Percentiles rank a stretch among this genome's conserved stretches.
phyloP scores from a whole-genome alignment of 2,329 filamentous ascomycete species.

The Penicillium sumatraense region DNA sequence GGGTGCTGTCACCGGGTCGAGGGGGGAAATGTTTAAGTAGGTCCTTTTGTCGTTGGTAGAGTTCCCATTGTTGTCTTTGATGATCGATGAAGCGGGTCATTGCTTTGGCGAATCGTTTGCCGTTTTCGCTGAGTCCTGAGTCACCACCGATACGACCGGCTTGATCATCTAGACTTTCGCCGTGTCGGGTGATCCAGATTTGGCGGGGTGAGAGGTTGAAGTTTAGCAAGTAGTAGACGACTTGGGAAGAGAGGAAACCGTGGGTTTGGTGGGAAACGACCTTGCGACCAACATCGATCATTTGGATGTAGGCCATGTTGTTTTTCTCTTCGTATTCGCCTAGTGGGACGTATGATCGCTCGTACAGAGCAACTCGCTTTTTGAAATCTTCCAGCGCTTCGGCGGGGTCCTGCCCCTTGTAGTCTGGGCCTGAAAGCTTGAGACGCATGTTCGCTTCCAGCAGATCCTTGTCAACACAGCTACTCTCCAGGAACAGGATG shows the following conservation, averaged over 20 bases:
- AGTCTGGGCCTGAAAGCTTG: slow-evolving; percentile 94
- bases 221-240: slow-evolving; percentile 92
- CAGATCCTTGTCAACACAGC: slow-evolving; percentile 82
- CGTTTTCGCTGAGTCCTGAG: slow-evolving; percentile 79
- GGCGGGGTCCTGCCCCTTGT: slow-evolving; percentile 87
- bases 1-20: slow-evolving; percentile 85
- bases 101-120: slow-evolving; percentile 76
- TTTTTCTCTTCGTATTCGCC: slow-evolving; percentile 89
- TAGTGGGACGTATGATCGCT: slow-evolving; percentile 89
- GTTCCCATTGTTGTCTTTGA: slow-evolving; percentile 80
- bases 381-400: slow-evolving; percentile 90
- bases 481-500: slow-evolving; percentile 92
- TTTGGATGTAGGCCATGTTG: slow-evolving; percentile 93
- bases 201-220: slow-evolving; percentile 95
- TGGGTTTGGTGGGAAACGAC: slow-evolving; percentile 87
- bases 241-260: slow-evolving; percentile 89
- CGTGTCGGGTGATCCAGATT: slow-evolving; percentile 97
- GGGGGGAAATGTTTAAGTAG: slow-evolving; percentile 84
- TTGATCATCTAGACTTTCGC: slow-evolving; percentile 86
- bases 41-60: slow-evolving; percentile 78
- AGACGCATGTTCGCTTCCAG: slow-evolving; percentile 96
- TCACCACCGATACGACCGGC: slow-evolving; percentile 90
- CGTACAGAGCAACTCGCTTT: slow-evolving; percentile 87
- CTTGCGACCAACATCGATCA: slow-evolving; percentile 97
- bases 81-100: slow-evolving; percentile 82